phyloP scores from a whole-genome alignment of 371 early-diverging fungal genomes.

The Apophysomyces ossiformis region DNA sequence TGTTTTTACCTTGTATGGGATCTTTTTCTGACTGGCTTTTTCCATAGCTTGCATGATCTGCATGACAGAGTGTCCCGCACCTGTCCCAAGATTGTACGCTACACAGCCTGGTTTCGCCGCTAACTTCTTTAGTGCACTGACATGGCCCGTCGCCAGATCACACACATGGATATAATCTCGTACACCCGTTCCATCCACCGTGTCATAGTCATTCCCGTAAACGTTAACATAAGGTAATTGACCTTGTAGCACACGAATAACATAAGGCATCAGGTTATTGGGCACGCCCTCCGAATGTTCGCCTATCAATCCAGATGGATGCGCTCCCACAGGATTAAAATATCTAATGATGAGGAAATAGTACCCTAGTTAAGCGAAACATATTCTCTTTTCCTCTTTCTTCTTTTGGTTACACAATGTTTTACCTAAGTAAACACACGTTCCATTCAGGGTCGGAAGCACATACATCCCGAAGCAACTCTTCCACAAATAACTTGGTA shows the following conservation, averaged over 20 bases:
- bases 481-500: slow-evolving; percentile 84
- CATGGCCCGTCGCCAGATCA: slow-evolving; percentile 87
- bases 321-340: slow-evolving; percentile 94
- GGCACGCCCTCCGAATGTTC: slow-evolving; percentile 87
- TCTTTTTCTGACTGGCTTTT: slow-evolving; percentile 62
- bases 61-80: slow-evolving; percentile 83
- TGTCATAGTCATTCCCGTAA: slow-evolving; percentile 85
- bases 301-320: slow-evolving; percentile 84
- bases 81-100: slow-evolving; percentile 88
- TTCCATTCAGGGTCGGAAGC: slow-evolving; percentile 63
- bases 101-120: slow-evolving; percentile 59
- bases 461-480: slow-evolving; percentile 74
- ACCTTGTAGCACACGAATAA: slow-evolving; percentile 82
- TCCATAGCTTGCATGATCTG: slow-evolving; percentile 85
- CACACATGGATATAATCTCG: slow-evolving; percentile 92
- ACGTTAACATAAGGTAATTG: slow-evolving; percentile 74
- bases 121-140: slow-evolving; percentile 76
- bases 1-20: slow-evolving; percentile 60
- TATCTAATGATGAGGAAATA: slow-evolving; percentile 46
- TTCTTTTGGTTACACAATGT: not conserved
- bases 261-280: slow-evolving; percentile 89
- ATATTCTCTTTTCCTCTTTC: not conserved
- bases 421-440: slow-evolving; percentile 69
- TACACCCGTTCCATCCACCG: slow-evolving; percentile 91
- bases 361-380: not conserved